These are phyloP conservation scores for Bullera alba DNA, from an alignment of 768 basidiomycete species.

Conservation along the genomic window DNA sequence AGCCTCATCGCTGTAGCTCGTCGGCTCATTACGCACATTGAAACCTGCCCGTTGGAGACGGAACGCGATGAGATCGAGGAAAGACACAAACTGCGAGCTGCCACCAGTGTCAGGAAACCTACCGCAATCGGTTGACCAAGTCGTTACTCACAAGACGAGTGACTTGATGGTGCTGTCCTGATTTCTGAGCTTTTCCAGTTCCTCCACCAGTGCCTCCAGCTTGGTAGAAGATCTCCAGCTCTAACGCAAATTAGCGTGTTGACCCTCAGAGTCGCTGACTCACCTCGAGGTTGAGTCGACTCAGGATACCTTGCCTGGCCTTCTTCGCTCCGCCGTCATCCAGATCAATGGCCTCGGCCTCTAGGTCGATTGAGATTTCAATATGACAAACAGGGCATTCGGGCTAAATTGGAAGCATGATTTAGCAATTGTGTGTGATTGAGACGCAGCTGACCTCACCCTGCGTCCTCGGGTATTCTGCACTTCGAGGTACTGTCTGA, in stretches of 20 bases:
- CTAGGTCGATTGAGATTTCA: conserved; percentile 87
- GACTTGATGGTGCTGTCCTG: conserved; percentile 90
- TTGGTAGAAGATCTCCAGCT: conserved; percentile 94
- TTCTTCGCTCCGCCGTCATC: conserved; percentile 53
- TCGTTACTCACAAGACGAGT: conserved; percentile 62
- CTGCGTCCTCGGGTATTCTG: conserved; percentile 51
- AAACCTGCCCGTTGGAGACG: conserved; percentile 88
- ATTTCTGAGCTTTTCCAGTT: conserved; percentile 71
- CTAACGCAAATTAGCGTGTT: conserved; percentile 8
- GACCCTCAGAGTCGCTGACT: conserved; percentile 1
- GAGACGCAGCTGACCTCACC: conserved; percentile 48
- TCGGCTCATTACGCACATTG: conserved; percentile 52
- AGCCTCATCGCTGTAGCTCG: neutral
- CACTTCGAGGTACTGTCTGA: conserved; percentile 80
- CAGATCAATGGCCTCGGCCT: conserved; percentile 81
- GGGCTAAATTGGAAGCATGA: conserved; percentile 53
- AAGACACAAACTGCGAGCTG: conserved; percentile 45
- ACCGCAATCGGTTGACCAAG: neutral
- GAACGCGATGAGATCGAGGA: conserved; percentile 77
- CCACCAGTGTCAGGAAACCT: neutral
- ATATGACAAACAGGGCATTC: conserved; percentile 92
- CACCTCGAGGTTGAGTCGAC: conserved; percentile 70
- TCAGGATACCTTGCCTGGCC: conserved; percentile 83
- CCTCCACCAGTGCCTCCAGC: conserved; percentile 92
- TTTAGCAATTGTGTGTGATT: neutral